Base-by-base conservation (phyloP, 352 stramenopile genomes). In the Phytophthora agathidicida region DNA sequence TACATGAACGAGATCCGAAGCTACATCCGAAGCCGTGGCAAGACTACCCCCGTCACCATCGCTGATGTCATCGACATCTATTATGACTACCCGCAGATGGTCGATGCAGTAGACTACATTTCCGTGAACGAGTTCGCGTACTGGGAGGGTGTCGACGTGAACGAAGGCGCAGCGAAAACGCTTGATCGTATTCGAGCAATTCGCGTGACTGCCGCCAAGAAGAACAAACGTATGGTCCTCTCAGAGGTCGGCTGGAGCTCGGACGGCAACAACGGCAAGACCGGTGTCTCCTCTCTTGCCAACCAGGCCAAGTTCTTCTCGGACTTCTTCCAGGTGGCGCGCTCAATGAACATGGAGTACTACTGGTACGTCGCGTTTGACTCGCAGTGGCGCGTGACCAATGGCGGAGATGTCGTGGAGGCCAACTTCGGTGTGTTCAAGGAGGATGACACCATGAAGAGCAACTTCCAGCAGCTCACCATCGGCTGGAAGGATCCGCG, bases 61-160 rank as follows among this genome's bases (percentile, higher is more conserved):
- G 73, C 80, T n/a, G 77, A 89, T 41, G 68, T 84, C 37, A 72
- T 87, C 26, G 75, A 86, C 65, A 64, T 71, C 39, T 89, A 86
- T 68, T 77, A 79, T 42, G 45, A 60, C 17, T 75, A 88, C 54
- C 67, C 62, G 33, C 14, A 73, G 46, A 62, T 91, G 8, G 50
- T 86, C 31, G 51, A 83, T 17, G 76, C 71, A 5, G 74, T 88
- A 3, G 81, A 91, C 48, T 74, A 80, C 55, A 68, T 89, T n/a
- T 83, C 75, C 17, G 68, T 84, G 30, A 91, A 89, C 73, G 76
- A 88, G 63, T 91, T 89, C 55, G 77, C 77, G 6, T 85, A 86
- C 60, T 91, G 81, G 78, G 78, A 88, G 45, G 50, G 58, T 7
- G 47, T 43, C 1, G 64, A 80, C 32, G 41, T 77, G 17, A 71